phyloP scores from a whole-genome alignment of 495 filamentous ascomycete species.

The Trichoderma parareesei region DNA sequence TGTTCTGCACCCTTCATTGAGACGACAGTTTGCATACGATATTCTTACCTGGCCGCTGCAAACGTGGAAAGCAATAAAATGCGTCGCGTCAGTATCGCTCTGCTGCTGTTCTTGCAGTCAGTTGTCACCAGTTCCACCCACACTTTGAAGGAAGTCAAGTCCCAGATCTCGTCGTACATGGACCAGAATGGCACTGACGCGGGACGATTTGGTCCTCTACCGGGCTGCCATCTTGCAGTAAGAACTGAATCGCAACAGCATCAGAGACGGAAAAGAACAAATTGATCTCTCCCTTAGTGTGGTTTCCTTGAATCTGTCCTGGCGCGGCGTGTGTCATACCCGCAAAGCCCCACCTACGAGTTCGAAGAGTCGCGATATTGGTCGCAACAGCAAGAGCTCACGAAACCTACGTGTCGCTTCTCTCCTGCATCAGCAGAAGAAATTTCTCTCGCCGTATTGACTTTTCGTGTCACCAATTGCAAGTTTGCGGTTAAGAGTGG shows the following conservation, averaged over 20 bases:
- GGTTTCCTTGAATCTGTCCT: background rate
- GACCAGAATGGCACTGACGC: slow-evolving; percentile 7
- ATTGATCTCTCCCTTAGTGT: background rate
- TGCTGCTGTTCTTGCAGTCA: background rate
- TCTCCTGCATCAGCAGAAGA: slow-evolving; percentile 27
- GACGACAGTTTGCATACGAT: no score
- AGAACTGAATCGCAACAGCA: background rate
- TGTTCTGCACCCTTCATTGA: no score
- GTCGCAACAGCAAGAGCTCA: slow-evolving; percentile 34
- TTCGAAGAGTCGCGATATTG: slow-evolving; percentile 32
- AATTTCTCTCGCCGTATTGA: slow-evolving; percentile 30
- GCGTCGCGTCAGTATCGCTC: background rate
- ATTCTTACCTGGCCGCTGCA: no score
- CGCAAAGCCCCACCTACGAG: slow-evolving; percentile 9
- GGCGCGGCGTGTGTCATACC: background rate
- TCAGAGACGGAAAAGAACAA: no score
- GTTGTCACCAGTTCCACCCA: background rate
- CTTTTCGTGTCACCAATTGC: slow-evolving; percentile 25
- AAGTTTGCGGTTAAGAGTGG: slow-evolving; percentile 45
- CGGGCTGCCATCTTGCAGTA: slow-evolving; percentile 12
- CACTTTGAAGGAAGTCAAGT: background rate
- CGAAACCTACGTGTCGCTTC: slow-evolving; percentile 35
- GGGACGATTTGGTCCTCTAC: background rate
- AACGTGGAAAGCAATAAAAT: background rate
- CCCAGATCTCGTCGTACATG: background rate